Evolutionary conservation across 1,284 basidiomycete species (phyloP), one percentile per base, ranked within the genome.

Genomic region (Prillingera fragicola): DNA sequence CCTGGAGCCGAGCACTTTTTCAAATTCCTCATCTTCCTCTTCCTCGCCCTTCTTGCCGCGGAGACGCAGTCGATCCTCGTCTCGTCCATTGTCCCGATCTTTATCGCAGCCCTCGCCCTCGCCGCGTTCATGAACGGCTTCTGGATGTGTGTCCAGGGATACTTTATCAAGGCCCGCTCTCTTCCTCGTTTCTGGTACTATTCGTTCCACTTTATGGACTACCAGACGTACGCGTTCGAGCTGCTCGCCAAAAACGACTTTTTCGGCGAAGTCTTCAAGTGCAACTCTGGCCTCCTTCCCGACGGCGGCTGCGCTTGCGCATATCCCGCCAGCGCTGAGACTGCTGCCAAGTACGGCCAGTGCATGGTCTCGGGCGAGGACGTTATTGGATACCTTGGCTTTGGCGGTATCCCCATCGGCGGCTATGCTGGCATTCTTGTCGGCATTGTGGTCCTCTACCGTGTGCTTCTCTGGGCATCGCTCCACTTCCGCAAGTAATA

Each of bases 101-200:
- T 82, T 50, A 77, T 82, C 27, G 80, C 79, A 0, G 75, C 80
- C 1, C 70, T 83, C 3, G 80, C 80, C 0, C 69, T 82, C 3
- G 65, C 73, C 12, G 60, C 60, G 4, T 82, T 82, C 57, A 49
- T 77, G 28, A 82, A 82, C 55, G 80, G 80, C 0, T 77, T 81
- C 48, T 81, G 78, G 79, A 82, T 81, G 79, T 68, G 63, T 46
- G 69, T 73, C 25, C 56, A 57, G 35, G 57, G 57, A 8, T 55
- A 50, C 45, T 48, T 52, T 28, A 48, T 48, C 21, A 10, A 33
- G 7, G 43, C 25, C 8, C 45, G 50, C 28, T 48, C 42, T 2
- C 45, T 52, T 9, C 50, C 50, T 7, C 42, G 39, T 15, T 52
- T 52, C 42, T 52, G 50, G 50, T 44, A 35, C 35, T 49, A 44